A percentile compares a stretch with the other conserved stretches of the same genome.
phyloP scores from a whole-genome alignment of 2,329 filamentous ascomycete species.

The Capronia coronata region DNA sequence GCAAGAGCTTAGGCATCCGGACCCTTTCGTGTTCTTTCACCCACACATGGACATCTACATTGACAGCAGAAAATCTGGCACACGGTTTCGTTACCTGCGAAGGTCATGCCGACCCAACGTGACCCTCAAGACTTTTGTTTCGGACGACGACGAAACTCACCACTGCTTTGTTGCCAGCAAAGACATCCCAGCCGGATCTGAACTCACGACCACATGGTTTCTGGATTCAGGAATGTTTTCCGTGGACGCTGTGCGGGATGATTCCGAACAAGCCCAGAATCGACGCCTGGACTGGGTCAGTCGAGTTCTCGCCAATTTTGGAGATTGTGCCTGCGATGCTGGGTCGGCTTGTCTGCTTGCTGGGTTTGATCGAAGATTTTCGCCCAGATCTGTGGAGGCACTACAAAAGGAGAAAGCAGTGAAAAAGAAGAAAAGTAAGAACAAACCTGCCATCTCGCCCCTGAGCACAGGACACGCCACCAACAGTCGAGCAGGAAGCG shows the following conservation, averaged over 20 bases:
- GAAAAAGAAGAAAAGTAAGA: conserved; percentile 46
- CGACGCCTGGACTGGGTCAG: conserved; percentile 42
- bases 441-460: conserved; percentile 47
- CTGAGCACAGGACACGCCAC: conserved; percentile 47
- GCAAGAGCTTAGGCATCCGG: conserved; percentile 53
- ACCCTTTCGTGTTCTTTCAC: conserved; percentile 80
- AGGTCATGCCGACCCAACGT: conserved; percentile 89
- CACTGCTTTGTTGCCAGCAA: conserved; percentile 88
- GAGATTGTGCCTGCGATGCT: conserved; percentile 43
- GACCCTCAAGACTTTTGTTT: conserved; percentile 77
- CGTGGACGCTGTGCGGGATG: conserved; percentile 14
- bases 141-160: conserved; percentile 66
- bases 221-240: conserved; percentile 32
- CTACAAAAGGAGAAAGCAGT: conserved; percentile 39
- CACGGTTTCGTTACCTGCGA: conserved; percentile 77
- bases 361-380: conserved; percentile 40
- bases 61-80: conserved; percentile 83
- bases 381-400: conserved; percentile 32
- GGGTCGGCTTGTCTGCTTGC: conserved; percentile 37
- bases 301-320: conserved; percentile 45
- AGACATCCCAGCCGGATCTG: conserved; percentile 56
- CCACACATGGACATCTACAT: conserved; percentile 85
- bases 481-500: conserved; percentile 56
- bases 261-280: conserved; percentile 23
- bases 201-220: conserved; percentile 47